These are phyloP conservation scores for maize (Zea mays) DNA, from an alignment of 176 grass and related monocot genomes.

Conservation along the genomic window DNA sequence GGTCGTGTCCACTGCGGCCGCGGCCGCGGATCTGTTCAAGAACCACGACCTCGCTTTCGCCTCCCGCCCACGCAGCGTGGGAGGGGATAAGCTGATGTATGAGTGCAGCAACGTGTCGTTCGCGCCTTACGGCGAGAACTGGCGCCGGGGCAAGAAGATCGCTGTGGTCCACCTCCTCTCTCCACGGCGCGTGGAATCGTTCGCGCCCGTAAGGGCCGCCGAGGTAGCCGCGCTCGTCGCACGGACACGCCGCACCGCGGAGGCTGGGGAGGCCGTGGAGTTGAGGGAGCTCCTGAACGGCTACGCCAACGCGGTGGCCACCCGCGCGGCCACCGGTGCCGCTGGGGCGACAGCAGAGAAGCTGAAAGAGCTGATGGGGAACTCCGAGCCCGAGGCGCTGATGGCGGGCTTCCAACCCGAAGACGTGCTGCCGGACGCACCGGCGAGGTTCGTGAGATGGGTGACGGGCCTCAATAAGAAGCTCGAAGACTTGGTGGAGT, in stretches of 20 bases:
- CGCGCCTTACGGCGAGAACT: constrained; percentile 54
- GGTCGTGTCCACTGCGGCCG: constrained; percentile 53
- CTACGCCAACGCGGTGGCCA: constrained; percentile 58
- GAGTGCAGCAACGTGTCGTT: constrained; percentile 51
- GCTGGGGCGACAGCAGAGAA: constrained; percentile 20
- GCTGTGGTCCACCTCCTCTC: constrained; percentile 64
- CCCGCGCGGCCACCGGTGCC: constrained; percentile 36
- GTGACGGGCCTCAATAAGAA: constrained; percentile 45
- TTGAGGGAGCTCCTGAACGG: constrained; percentile 48
- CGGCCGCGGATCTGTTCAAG: constrained; percentile 48
- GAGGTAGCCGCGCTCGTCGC: constrained; percentile 39
- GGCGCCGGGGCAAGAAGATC: constrained; percentile 63
- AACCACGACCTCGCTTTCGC: constrained; percentile 74
- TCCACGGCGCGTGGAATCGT: constrained; percentile 44
- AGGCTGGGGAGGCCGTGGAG: constrained; percentile 30
- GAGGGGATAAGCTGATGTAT: constrained; percentile 28
- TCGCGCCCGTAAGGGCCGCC: constrained; percentile 43
- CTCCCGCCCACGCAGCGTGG: constrained; percentile 46
- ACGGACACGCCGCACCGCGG: background rate
- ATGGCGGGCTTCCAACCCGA: constrained; percentile 43
- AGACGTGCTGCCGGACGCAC: constrained; percentile 47
- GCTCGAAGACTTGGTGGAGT: constrained; percentile 29
- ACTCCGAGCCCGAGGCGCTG: constrained; percentile 9
- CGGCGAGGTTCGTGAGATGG: constrained; percentile 38
- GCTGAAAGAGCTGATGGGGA: constrained; percentile 39